Conservation (phyloP, 2,329 filamentous ascomycete species). For the Colletotrichum sp. region DNA sequence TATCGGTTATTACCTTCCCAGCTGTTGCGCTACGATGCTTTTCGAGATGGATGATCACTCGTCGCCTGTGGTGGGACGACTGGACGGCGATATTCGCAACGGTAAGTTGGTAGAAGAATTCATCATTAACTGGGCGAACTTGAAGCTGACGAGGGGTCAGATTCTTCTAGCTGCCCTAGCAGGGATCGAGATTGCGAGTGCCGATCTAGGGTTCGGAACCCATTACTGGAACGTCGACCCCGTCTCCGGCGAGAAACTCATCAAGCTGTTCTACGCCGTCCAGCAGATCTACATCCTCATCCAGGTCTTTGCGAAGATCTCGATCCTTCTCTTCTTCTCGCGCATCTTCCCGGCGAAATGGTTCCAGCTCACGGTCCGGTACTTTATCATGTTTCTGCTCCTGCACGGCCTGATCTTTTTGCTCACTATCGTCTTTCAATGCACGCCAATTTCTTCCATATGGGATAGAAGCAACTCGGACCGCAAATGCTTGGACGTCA, state of each 20-base stretch:
- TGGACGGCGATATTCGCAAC: slow-evolving; percentile 15
- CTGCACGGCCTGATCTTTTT: slow-evolving; percentile 24
- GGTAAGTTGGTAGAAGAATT: background rate
- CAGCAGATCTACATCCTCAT: slow-evolving; percentile 28
- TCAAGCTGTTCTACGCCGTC: slow-evolving; percentile 23
- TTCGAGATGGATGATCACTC: slow-evolving; percentile 19
- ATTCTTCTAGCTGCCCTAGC: slow-evolving; percentile 20
- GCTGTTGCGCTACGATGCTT: slow-evolving; percentile 22
- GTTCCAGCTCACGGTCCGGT: slow-evolving; percentile 21
- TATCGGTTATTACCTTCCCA: slow-evolving; percentile 17
- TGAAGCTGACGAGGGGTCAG: background rate
- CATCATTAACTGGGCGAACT: too few relatives aligned
- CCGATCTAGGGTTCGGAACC: slow-evolving; percentile 24
- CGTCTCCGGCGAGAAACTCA: slow-evolving; percentile 2
- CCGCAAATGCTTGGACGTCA: slow-evolving; percentile 61
- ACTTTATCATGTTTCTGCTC: slow-evolving; percentile 19
- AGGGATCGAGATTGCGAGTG: slow-evolving; percentile 24
- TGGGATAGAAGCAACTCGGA: slow-evolving; percentile 22
- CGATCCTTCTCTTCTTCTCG: slow-evolving; percentile 28
- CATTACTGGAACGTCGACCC: slow-evolving; percentile 29
- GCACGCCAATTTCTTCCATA: slow-evolving; percentile 17
- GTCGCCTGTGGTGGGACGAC: slow-evolving; percentile 25
- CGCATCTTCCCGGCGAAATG: slow-evolving; percentile 24
- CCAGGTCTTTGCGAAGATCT: slow-evolving; percentile 28
- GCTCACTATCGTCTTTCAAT: slow-evolving; percentile 25